Percentiles rank a stretch among this genome's conserved stretches.
Conservation (phyloP, 495 filamentous ascomycete genomes). For the Neurospora tetrasperma region DNA sequence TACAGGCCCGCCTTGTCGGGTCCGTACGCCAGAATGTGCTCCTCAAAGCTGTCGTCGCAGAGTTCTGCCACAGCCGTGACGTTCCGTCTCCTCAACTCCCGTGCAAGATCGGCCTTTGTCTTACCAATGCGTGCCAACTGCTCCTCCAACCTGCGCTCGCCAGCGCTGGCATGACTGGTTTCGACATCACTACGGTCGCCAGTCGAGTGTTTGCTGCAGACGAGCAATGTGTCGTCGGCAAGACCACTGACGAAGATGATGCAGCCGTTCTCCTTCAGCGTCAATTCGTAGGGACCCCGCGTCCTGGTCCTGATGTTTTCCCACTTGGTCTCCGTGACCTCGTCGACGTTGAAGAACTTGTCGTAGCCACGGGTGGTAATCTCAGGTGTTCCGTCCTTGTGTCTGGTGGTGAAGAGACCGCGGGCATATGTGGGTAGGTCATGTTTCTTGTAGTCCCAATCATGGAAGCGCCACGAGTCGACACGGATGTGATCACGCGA, state of each 20-base stretch:
- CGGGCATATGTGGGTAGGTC: constrained; percentile 84
- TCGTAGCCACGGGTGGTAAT: constrained; percentile 88
- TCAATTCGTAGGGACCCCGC: constrained; percentile 84
- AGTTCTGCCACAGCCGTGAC: constrained; percentile 91
- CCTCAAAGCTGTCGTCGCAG: constrained; percentile 92
- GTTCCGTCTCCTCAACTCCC: constrained; percentile 66
- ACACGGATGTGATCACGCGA: constrained; percentile 51
- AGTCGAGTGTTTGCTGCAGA: constrained; percentile 97
- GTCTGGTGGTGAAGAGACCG: constrained; percentile 76
- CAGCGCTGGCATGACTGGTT: constrained; percentile 72
- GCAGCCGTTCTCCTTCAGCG: constrained; percentile 95
- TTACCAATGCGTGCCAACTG: constrained; percentile 68
- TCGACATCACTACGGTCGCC: constrained; percentile 57
- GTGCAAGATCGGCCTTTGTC: constrained; percentile 65
- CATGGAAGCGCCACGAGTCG: constrained; percentile 85
- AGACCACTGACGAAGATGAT: constrained; percentile 96
- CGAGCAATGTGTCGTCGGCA: constrained; percentile 74
- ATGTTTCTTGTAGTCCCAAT: constrained; percentile 86
- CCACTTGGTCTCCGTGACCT: constrained; percentile 74
- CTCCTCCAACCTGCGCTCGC: constrained; percentile 74
- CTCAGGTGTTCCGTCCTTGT: constrained; percentile 51
- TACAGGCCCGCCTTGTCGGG: constrained; percentile 84
- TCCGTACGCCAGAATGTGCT: constrained; percentile 88
- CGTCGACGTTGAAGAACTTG: constrained; percentile 94
- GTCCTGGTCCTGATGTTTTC: constrained; percentile 65